Percentiles rank a stretch among this genome's conserved stretches.
Evolutionary conservation across 768 basidiomycete species (phyloP).

Genomic region (Multifurca ochricompacta): DNA sequence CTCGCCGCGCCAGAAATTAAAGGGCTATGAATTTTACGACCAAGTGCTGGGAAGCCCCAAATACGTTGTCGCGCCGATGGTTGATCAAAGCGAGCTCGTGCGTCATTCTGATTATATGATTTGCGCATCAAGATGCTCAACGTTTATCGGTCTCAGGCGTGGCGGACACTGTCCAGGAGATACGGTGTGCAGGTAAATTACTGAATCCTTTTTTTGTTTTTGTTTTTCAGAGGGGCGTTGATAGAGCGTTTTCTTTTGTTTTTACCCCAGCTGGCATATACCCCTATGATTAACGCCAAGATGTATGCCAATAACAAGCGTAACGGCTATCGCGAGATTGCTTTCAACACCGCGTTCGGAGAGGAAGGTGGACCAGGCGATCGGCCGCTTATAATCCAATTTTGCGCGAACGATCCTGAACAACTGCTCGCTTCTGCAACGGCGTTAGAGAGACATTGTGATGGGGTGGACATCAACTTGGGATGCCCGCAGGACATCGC

Average conservation of each 20-base stretch:
- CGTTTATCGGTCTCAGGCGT: conserved; percentile 50
- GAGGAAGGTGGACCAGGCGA: conserved; percentile 82
- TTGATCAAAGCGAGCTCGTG: conserved; percentile 94
- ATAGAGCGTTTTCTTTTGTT: no score
- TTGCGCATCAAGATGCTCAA: background rate
- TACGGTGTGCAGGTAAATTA: conserved; percentile 70
- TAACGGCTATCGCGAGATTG: conserved; percentile 49
- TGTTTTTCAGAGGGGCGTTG: no score
- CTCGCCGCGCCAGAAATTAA: conserved; percentile 35
- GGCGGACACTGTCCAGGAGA: conserved; percentile 73
- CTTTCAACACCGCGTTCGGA: conserved; percentile 59
- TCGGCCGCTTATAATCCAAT: conserved; percentile 85
- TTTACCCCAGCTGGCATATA: conserved; percentile 64
- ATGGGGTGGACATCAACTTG: conserved; percentile 91
- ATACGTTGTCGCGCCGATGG: conserved; percentile 95
- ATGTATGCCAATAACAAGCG: conserved; percentile 52
- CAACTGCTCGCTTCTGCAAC: conserved; percentile 71
- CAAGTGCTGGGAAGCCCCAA: conserved; percentile 77
- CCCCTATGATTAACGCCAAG: conserved; percentile 98
- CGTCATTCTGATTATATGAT: conserved; percentile 26
- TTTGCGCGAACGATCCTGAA: conserved; percentile 86
- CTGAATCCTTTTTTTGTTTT: no score
- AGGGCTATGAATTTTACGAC: conserved; percentile 79
- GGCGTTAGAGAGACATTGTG: conserved; percentile 69
- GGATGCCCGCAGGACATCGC: conserved; percentile 97